Evolutionary conservation across 225 moss, liverwort and hornwort genomes (phyloP).

Genomic region (Bryum argenteum): DNA sequence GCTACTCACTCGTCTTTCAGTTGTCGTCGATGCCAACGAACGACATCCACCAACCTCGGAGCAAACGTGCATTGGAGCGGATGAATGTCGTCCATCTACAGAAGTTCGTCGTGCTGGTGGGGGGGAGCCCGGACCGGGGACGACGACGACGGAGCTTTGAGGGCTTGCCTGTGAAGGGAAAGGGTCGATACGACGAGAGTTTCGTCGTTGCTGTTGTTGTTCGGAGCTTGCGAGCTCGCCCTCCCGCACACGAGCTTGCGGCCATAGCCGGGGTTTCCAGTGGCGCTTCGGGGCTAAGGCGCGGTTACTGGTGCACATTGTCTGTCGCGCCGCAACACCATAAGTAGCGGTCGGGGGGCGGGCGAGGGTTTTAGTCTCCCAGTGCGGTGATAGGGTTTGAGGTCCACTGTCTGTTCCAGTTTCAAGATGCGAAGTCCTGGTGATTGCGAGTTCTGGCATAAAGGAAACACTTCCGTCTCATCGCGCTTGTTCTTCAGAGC

Average conservation of each 20-base stretch:
- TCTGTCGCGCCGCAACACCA: constrained; percentile 25
- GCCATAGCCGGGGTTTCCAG: constrained; percentile 8
- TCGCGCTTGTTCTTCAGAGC: constrained; percentile 25
- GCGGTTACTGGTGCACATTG: constrained; percentile 17
- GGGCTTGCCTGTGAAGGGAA: constrained; percentile 31
- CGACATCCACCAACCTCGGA: constrained; percentile 2
- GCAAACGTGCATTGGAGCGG: background rate
- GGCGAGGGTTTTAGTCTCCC: constrained; percentile 51
- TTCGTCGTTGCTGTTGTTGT: constrained; percentile 19
- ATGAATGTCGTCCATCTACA: constrained; percentile 22
- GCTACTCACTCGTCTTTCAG: constrained; percentile 31
- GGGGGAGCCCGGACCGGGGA: constrained; percentile 13
- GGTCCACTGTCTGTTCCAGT: constrained; percentile 27
- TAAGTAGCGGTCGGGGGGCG: background rate
- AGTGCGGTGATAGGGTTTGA: constrained; percentile 42
- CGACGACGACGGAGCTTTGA: constrained; percentile 13
- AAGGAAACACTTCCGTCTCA: constrained; percentile 28
- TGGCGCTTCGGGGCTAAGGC: background rate
- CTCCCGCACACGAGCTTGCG: background rate
- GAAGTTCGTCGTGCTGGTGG: constrained; percentile 27
- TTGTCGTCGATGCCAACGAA: constrained; percentile 16
- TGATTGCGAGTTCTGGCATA: constrained; percentile 43
- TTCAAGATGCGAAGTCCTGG: constrained; percentile 51
- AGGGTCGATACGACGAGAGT: constrained; percentile 34
- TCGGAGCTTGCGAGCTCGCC: constrained; percentile 24